Evolutionary conservation across 192 early-diverging fungal genomes (phyloP), one percentile per base, ranked within the genome.

Genomic region (Paraglomus occultum): DNA sequence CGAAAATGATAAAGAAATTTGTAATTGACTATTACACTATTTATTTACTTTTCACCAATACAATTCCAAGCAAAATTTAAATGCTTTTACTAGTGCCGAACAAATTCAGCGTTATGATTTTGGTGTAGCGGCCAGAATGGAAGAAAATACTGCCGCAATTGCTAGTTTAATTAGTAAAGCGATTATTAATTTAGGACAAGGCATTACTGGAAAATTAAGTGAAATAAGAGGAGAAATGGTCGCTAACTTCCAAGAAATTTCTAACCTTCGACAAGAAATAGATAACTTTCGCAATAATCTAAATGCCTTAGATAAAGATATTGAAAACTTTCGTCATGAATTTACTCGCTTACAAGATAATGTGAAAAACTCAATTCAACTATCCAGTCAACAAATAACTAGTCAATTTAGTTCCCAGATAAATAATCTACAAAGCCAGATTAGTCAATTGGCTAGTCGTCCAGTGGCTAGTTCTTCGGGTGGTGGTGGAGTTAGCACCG

Each of bases 231-330:
- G 53, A 22, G 53, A 55, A 55, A 55, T 55, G 53, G 53, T 17
- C 6, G 53, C 53, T 55, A 55, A 55, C 23, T 55, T 55, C 53
- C 53, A 55, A 55, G 53, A 55, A 55, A 55, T 55, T 10, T 55
- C 53, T 55, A 6, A 55, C 6, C 23, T 55, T 8, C 53, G 53
- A 6, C 8, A 7, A 55, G 53, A 55, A 10, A 17, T 55, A 55
- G 53, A 10, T 55, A 55, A 55, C 23, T 55, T 55, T 6, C 53
- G 53, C 6, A 55, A 55, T 20, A 55, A 17, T 17, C 7, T 55
- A 10, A 55, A 55, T 55, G n/a, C 53, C n/a, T 6, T 17, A 10
- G n/a, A 10, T 55, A 17, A 55, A 55, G n/a, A 55, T 55, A 55
- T 55, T 6, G n/a, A 55, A 10, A 55, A 55, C 18, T 10, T 6